Percentiles rank a stretch among this genome's conserved stretches.
These are phyloP conservation scores for Fusarium sp. DNA, from an alignment of 2,329 filamentous ascomycete species.

Conservation along the genomic window DNA sequence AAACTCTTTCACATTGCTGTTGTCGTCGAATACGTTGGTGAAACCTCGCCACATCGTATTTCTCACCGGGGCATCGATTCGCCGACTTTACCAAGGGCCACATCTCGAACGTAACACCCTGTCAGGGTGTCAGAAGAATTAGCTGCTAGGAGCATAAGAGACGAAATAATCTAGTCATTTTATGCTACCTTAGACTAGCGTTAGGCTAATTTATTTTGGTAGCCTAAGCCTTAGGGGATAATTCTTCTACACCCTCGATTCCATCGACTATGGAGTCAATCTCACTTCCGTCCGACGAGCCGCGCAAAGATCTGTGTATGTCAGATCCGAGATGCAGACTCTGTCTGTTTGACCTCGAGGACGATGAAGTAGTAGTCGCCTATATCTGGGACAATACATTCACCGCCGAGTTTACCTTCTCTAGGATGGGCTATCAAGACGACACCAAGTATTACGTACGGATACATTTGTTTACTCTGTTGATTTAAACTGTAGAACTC, in stretches of 20 bases:
- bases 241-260: too few species aligned
- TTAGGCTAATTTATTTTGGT: too few species aligned
- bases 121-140: neutral
- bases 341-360: neutral
- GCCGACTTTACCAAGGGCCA: too few species aligned
- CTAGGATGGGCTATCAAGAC: neutral
- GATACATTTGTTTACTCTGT: neutral
- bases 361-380: neutral
- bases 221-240: too few species aligned
- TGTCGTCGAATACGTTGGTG: neutral
- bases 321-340: neutral
- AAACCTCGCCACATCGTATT: too few species aligned
- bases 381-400: neutral
- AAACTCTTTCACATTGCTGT: neutral
- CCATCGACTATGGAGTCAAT: neutral
- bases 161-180: neutral
- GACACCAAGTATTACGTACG: neutral
- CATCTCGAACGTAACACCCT: too few species aligned
- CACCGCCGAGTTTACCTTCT: neutral
- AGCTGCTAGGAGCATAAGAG: neutral
- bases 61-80: too few species aligned
- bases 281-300: neutral
- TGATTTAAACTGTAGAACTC: too few species aligned
- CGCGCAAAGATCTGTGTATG: neutral
- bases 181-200: neutral